Conservation (phyloP, 345 rosid species). For the Garcia nutans region DNA sequence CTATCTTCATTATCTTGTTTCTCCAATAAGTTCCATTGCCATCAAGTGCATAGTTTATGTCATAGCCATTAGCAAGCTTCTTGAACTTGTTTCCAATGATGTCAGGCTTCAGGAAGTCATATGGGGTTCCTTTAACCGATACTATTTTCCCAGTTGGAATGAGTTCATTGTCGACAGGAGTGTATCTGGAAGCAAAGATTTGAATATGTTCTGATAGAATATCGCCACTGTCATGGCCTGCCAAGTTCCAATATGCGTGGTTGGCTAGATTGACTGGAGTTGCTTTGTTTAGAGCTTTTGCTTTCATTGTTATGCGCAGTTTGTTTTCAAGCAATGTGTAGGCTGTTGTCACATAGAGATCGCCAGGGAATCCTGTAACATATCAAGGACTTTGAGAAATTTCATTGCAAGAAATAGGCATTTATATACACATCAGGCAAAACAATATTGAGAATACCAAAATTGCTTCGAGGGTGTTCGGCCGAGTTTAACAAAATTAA, state of each 20-base stretch:
- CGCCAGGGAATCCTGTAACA: conserved; percentile 82
- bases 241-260: conserved; percentile 88
- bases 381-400: not conserved
- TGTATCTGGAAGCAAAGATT: conserved; percentile 59
- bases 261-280: conserved; percentile 85
- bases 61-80: conserved; percentile 62
- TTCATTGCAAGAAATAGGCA: not conserved
- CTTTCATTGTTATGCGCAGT: conserved; percentile 65
- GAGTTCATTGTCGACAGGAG: conserved; percentile 54
- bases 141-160: conserved; percentile 74
- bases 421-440: no score
- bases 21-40: not conserved
- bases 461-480: no score
- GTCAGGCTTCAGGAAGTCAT: conserved; percentile 60
- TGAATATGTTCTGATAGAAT: conserved; percentile 67
- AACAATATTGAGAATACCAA: no score
- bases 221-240: conserved; percentile 69
- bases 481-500: no score
- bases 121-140: conserved; percentile 71
- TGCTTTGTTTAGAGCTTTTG: conserved; percentile 60
- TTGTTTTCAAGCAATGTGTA: conserved; percentile 44
- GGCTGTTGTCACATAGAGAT: conserved; percentile 41
- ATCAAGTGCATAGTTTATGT: conserved; percentile 72
- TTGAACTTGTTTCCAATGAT: conserved; percentile 53
- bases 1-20: conserved; percentile 38